Evolutionary conservation across 163 green algal genomes (phyloP), one percentile per base, ranked within the genome.

Genomic region (Chloromonas sp.): DNA sequence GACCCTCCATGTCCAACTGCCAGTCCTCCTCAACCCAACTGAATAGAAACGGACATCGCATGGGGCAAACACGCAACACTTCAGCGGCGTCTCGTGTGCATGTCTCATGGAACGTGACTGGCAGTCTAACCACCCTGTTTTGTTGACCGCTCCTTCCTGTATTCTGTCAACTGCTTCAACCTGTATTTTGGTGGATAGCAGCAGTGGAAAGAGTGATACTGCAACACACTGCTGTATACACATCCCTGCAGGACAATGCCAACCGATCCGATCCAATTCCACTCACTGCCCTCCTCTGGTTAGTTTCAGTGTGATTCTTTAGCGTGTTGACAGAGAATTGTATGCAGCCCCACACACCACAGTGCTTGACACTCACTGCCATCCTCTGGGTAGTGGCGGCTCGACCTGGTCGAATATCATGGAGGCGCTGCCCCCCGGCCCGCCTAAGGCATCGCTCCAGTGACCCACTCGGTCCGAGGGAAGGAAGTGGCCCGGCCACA

Each of bases 401-500:
- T 90, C 92, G n/a, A 95, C 92, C 57, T 89, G 86, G 58, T 91
- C 88, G 82, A 95, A 94, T 59, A 84, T 78, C 88, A 92, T 93
- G 86, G 84, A 90, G 15, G 87, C 76, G 0, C 83, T 78, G 70
- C 89, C 90, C 3, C 87, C 89, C 2, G 88, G 88, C 3, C 78
- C 87, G 61, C 88, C 91, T 61, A 85, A 82, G 0, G 87, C 85
- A 80, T 92, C 86, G 60, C 88, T 88, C 94, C 95, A 96, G 82
- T 94, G 92, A 8, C 91, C 89, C 61, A 96, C 91, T 2, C 90
- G 87, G 89, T 97, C 94, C 0, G 90, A 94, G 5, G 94, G 94
- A 71, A 97, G 89, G 86, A 97, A 96, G 88, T 96, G 93, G 3
- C 93, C 95, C 1, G 95, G 95, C 94, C 94, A 98, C 13, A 89